Evolutionary conservation across 495 filamentous ascomycete species (phyloP).

Genomic region (Rhizodiscina lignyota): DNA sequence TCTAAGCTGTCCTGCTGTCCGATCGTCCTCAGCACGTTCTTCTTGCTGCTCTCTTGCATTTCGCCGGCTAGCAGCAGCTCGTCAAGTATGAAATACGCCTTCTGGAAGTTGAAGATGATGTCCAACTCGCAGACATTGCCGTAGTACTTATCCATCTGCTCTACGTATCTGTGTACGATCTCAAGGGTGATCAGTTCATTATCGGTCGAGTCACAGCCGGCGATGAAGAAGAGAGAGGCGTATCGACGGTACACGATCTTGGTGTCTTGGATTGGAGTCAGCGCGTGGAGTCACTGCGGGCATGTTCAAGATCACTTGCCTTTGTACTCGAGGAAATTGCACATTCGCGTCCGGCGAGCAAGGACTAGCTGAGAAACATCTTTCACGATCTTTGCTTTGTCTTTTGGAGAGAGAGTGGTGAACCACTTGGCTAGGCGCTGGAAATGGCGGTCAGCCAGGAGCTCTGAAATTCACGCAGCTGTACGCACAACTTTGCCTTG

Average conservation of each 20-base stretch:
- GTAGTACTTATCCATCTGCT: slow-evolving; percentile 99
- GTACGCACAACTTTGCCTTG: slow-evolving; percentile 94
- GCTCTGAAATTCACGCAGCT: slow-evolving; percentile 12
- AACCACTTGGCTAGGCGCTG: slow-evolving; percentile 99
- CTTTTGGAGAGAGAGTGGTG: slow-evolving; percentile 91
- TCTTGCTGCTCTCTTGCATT: slow-evolving; percentile 98
- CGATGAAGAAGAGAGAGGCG: slow-evolving; percentile 97
- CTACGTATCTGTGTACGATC: slow-evolving; percentile 95
- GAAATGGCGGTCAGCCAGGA: slow-evolving; percentile 3
- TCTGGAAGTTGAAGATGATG: slow-evolving; percentile 99
- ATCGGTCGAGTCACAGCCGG: slow-evolving; percentile 82
- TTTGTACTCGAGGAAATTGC: slow-evolving; percentile 99
- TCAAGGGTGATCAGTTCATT: slow-evolving; percentile 98
- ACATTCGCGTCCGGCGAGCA: slow-evolving; percentile 91
- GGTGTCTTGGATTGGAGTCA: slow-evolving; percentile 42
- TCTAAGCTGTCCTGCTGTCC: slow-evolving; percentile 87
- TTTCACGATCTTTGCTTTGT: slow-evolving; percentile 99
- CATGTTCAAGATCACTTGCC: slow-evolving; percentile 33
- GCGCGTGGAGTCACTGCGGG: neutral
- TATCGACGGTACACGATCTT: slow-evolving; percentile 99
- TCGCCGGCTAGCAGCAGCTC: slow-evolving; percentile 91
- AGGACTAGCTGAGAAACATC: slow-evolving; percentile 98
- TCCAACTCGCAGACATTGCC: slow-evolving; percentile 99
- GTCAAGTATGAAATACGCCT: slow-evolving; percentile 97
- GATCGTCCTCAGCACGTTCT: slow-evolving; percentile 91